Percentiles rank a stretch among this genome's conserved stretches.
These are phyloP conservation scores for Aspergillus piperis DNA, from an alignment of 2,329 filamentous ascomycete species.

Conservation along the genomic window DNA sequence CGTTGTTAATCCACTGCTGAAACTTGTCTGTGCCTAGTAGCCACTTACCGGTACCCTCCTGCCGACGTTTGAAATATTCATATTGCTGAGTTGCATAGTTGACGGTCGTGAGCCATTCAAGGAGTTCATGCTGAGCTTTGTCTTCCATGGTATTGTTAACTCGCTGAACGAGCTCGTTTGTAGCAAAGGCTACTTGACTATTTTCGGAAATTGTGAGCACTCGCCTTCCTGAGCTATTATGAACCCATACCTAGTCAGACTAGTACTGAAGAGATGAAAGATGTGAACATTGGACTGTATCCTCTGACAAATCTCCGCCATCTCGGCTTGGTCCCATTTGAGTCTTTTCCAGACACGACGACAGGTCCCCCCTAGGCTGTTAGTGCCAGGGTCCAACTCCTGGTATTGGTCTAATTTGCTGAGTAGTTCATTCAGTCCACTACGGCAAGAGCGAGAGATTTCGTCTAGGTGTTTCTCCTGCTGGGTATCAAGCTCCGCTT, in stretches of 20 bases:
- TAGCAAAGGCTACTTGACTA: background rate
- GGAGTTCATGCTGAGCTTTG: background rate
- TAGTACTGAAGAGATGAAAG: background rate
- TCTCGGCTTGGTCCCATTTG: constrained; percentile 16
- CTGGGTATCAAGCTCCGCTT: constrained; percentile 15
- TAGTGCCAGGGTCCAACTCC: background rate
- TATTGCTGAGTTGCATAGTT: constrained; percentile 17
- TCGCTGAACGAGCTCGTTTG: background rate
- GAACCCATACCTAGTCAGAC: background rate
- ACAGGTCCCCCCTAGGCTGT: background rate
- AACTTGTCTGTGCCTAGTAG: constrained; percentile 21
- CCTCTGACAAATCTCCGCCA: constrained; percentile 20
- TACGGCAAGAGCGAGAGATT: background rate
- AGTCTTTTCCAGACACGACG: constrained; percentile 29
- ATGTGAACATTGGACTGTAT: background rate
- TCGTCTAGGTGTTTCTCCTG: constrained; percentile 15
- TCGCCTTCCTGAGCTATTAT: background rate
- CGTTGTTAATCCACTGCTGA: constrained; percentile 14
- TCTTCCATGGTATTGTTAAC: background rate
- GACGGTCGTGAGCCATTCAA: constrained; percentile 18
- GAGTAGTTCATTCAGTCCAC: background rate
- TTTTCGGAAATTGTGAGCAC: background rate
- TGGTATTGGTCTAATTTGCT: background rate
- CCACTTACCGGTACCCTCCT: constrained; percentile 24
- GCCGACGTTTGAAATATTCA: constrained; percentile 15